Conservation (phyloP, 2,329 filamentous ascomycete genomes). For the Magnaporthiopsis incrustans region DNA sequence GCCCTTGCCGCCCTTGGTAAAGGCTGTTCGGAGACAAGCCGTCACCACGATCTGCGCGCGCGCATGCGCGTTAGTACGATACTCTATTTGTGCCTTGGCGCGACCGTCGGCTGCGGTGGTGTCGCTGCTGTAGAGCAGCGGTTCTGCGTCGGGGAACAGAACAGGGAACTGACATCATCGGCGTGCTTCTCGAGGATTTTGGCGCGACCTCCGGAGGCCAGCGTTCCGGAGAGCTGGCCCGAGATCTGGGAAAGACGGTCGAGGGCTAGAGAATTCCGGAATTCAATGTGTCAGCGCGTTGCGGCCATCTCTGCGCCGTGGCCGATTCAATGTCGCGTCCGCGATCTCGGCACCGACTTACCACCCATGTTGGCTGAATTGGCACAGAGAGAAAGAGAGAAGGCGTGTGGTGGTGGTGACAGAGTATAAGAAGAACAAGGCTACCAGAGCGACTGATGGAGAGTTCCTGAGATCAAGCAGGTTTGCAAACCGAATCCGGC, state of each 20-base stretch:
- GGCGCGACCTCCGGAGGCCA: conserved; percentile 39
- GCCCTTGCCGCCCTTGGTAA: conserved; percentile 90
- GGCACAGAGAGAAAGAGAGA: too few relatives aligned
- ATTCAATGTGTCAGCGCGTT: not conserved
- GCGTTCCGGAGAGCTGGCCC: conserved; percentile 46
- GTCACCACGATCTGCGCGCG: conserved; percentile 70
- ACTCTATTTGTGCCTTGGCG: conserved; percentile 14
- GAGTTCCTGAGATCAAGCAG: not conserved
- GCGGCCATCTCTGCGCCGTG: not conserved
- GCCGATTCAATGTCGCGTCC: not conserved
- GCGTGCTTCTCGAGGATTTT: conserved; percentile 57
- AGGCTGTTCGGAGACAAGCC: conserved; percentile 79
- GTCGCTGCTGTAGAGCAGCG: not conserved
- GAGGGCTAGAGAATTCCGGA: conserved; percentile 32
- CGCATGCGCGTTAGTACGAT: not conserved
- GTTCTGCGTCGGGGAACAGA: not conserved
- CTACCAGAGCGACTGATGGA: not conserved
- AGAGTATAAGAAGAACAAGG: not conserved
- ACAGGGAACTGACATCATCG: conserved; percentile 48
- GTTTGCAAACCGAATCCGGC: not conserved
- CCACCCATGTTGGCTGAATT: not conserved
- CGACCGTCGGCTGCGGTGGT: conserved; percentile 12
- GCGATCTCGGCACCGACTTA: not conserved
- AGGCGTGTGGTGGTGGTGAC: not conserved
- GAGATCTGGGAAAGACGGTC: conserved; percentile 53